Conservation (phyloP, 768 basidiomycete species). For the Glaciozyma antarctica region DNA sequence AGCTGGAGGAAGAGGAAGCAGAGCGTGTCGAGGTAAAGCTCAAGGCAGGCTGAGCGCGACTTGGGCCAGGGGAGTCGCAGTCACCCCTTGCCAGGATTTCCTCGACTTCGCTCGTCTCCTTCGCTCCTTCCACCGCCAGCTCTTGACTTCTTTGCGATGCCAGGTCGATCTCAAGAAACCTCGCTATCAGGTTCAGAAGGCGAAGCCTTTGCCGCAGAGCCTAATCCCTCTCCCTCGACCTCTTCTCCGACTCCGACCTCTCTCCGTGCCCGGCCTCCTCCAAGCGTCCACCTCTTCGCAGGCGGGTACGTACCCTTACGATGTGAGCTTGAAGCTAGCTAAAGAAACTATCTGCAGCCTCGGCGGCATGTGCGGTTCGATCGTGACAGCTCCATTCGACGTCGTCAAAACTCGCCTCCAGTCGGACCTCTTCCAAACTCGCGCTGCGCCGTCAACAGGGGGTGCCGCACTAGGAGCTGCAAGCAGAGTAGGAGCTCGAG, state of each 20-base stretch:
- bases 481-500: slow-evolving; percentile 35
- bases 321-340: neutral
- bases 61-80: too few species aligned
- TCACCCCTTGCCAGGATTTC: too few species aligned
- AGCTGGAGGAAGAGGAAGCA: neutral
- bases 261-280: slow-evolving; percentile 14
- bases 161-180: neutral
- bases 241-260: neutral
- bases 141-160: too few species aligned
- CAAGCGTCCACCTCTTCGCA: slow-evolving; percentile 34
- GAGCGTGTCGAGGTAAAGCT: too few species aligned
- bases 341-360: slow-evolving; percentile 46
- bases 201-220: neutral
- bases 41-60: too few species aligned
- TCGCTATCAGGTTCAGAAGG: neutral
- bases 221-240: slow-evolving; percentile 5
- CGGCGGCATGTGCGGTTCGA: slow-evolving; percentile 94
- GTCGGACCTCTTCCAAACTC: slow-evolving; percentile 52
- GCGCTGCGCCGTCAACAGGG: slow-evolving; percentile 18
- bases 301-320: slow-evolving; percentile 29
- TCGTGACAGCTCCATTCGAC: slow-evolving; percentile 94
- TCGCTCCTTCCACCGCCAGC: neutral
- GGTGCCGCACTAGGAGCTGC: slow-evolving; percentile 40
- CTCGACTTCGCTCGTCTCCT: neutral
- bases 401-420: slow-evolving; percentile 96